Percentiles rank a stretch among this genome's conserved stretches.
Conservation (phyloP, 208 protist genomes). For the Leishmania lainsoni region DNA sequence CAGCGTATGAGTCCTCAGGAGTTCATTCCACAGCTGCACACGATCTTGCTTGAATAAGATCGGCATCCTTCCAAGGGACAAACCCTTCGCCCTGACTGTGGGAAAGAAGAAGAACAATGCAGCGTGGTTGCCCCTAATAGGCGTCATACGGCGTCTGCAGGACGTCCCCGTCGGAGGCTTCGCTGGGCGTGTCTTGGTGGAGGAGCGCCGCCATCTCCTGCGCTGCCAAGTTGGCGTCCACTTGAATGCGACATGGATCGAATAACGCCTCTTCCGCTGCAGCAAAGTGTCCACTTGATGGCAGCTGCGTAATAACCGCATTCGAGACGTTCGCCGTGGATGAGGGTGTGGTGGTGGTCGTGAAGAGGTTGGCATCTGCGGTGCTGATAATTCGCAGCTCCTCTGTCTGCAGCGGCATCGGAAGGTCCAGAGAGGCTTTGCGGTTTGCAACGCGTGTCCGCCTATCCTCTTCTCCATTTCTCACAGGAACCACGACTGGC, state of each 20-base stretch:
- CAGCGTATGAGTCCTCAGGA: not conserved
- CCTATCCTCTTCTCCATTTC: not conserved
- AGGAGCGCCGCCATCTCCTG: constrained; percentile 23
- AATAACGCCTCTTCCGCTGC: constrained; percentile 12
- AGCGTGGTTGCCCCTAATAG: not conserved
- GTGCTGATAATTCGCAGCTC: not conserved
- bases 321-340: not conserved
- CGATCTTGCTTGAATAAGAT: not conserved
- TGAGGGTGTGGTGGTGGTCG: not conserved
- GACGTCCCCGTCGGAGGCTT: constrained; percentile 1
- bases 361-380: too few species aligned
- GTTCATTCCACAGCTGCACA: not conserved
- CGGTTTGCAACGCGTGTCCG: too few species aligned
- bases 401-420: not conserved
- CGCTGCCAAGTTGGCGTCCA: constrained; percentile 13
- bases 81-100: not conserved
- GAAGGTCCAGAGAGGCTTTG: too few species aligned
- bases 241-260: constrained; percentile 9
- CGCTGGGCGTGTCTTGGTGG: constrained; percentile 6
- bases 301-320: not conserved
- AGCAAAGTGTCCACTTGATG: not conserved
- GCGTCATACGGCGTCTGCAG: constrained; percentile 21
- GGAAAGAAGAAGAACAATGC: not conserved
- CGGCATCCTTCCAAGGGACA: not conserved
- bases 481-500: not conserved